These are phyloP conservation scores for Nectriaceae sp. DNA, from an alignment of 2,329 filamentous ascomycete species.

Conservation along the genomic window DNA sequence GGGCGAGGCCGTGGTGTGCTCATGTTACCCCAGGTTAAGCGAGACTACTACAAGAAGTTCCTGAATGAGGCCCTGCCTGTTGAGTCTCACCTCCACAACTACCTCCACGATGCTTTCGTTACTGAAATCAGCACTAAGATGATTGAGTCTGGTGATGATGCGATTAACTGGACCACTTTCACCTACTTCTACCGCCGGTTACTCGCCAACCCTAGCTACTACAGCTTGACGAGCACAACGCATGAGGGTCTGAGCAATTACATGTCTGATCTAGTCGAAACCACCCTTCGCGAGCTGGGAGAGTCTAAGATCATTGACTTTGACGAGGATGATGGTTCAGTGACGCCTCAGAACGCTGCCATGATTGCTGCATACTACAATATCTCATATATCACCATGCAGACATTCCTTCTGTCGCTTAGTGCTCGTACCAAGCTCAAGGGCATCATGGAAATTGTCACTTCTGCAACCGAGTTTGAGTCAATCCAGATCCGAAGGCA, in stretches of 20 bases:
- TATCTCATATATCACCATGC: constrained; percentile 99
- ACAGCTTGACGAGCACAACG: constrained; percentile 83
- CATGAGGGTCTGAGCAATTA: constrained; percentile 93
- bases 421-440: constrained; percentile 91
- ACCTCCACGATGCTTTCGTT: constrained; percentile 93
- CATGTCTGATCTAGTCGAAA: constrained; percentile 92
- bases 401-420: constrained; percentile 92
- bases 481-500: constrained; percentile 91
- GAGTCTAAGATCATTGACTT: constrained; percentile 96
- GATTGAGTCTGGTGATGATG: constrained; percentile 93
- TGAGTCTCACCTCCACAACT: constrained; percentile 89
- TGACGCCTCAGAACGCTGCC: constrained; percentile 88
- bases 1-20: constrained; percentile 87
- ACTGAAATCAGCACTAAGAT: constrained; percentile 96
- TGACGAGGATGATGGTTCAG: constrained; percentile 88
- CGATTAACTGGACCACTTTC: constrained; percentile 97
- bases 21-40: constrained; percentile 92
- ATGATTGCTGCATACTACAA: constrained; percentile 99
- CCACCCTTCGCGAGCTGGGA: constrained; percentile 83
- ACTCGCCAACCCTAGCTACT: constrained; percentile 94
- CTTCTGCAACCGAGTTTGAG: constrained; percentile 95
- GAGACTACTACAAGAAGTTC: constrained; percentile 99
- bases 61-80: constrained; percentile 93
- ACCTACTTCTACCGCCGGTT: constrained; percentile 97
- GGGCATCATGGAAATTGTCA: constrained; percentile 94